Conservation (phyloP, 2,329 filamentous ascomycete species). For the Davidsoniella eucalypti region DNA sequence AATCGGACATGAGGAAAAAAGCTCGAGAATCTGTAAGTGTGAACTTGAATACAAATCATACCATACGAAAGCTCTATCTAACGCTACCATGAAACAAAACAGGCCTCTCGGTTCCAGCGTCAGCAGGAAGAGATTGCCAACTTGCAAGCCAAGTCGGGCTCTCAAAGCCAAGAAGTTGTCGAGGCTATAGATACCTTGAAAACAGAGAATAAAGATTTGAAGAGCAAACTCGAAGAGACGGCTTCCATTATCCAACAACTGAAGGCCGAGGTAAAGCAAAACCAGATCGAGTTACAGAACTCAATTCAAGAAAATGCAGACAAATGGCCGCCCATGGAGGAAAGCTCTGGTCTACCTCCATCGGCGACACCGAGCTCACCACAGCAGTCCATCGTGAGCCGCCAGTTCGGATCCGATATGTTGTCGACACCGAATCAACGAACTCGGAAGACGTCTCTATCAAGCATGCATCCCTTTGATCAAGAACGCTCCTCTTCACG, state of each 20-base stretch:
- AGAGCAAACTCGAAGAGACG: neutral
- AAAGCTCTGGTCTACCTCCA: neutral
- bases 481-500: slow-evolving; percentile 4
- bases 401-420: slow-evolving; percentile 5
- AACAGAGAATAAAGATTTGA: neutral
- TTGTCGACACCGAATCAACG: neutral
- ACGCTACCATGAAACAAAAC: neutral
- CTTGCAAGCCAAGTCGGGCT: slow-evolving; percentile 28
- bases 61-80: neutral
- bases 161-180: neutral
- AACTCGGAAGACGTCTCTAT: neutral
- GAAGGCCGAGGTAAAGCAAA: slow-evolving; percentile 3
- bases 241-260: slow-evolving; percentile 2
- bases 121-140: slow-evolving; percentile 74
- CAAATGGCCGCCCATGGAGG: slow-evolving; percentile 2
- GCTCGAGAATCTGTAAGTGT: slow-evolving; percentile 62
- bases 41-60: neutral
- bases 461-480: neutral
- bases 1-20: slow-evolving; percentile 78
- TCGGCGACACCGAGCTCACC: slow-evolving; percentile 2
- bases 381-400: slow-evolving; percentile 1
- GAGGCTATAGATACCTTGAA: neutral
- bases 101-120: slow-evolving; percentile 19
- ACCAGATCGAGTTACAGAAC: neutral
- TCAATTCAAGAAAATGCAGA: neutral